phyloP scores from a whole-genome alignment of 2,329 filamentous ascomycete genomes.

The Pseudopithomyces chartarum region DNA sequence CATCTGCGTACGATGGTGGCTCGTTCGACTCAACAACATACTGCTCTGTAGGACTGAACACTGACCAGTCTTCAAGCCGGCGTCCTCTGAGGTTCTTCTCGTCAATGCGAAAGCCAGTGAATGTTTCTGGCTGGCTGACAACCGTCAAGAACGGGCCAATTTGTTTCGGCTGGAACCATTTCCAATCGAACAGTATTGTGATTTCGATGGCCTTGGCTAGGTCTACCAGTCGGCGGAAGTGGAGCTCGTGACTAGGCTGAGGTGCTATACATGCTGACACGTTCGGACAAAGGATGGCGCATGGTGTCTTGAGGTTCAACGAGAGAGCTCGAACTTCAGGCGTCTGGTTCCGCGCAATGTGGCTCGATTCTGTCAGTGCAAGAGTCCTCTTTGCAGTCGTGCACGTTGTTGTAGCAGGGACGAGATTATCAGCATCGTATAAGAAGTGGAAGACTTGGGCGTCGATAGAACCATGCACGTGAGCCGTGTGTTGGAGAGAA shows the following conservation, averaged over 20 bases:
- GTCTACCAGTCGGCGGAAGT: slow-evolving; percentile 10
- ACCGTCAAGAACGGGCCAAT: slow-evolving; percentile 10
- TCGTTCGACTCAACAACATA: neutral
- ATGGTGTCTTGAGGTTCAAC: slow-evolving; percentile 10
- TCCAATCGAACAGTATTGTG: slow-evolving; percentile 20
- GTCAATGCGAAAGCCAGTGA: slow-evolving; percentile 15
- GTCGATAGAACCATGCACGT: slow-evolving; percentile 13
- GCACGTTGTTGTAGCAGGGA: slow-evolving; percentile 9
- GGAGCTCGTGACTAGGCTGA: slow-evolving; percentile 9
- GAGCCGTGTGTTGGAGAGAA: slow-evolving; percentile 11
- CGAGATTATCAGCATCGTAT: slow-evolving; percentile 24
- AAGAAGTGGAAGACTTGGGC: slow-evolving; percentile 20
- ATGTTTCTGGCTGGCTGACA: slow-evolving; percentile 10
- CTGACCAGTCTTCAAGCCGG: slow-evolving; percentile 8
- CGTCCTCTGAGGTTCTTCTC: slow-evolving; percentile 2
- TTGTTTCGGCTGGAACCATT: slow-evolving; percentile 19
- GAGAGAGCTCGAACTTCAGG: slow-evolving; percentile 16
- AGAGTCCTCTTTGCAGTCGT: slow-evolving; percentile 5
- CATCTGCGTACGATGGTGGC: slow-evolving; percentile 17
- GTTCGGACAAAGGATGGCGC: slow-evolving; percentile 15
- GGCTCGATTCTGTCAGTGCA: slow-evolving; percentile 10
- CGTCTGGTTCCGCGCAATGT: slow-evolving; percentile 12
- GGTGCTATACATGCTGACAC: neutral
- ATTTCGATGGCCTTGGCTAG: slow-evolving; percentile 20
- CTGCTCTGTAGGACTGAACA: slow-evolving; percentile 13